phyloP scores from a whole-genome alignment of 805 yeast species.

The Metschnikowia cubensis region DNA sequence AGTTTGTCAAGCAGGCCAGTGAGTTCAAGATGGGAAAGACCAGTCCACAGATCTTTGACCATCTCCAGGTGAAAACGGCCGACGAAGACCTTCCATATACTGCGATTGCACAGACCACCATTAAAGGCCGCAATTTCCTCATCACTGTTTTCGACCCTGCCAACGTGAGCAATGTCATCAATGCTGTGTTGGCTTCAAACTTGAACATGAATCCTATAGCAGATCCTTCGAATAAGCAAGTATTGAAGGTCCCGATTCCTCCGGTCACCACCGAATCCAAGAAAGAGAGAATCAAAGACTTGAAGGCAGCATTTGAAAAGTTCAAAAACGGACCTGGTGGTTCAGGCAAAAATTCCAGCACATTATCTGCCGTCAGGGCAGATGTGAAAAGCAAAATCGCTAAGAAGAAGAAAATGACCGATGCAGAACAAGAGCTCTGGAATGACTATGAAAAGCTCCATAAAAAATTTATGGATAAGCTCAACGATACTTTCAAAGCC shows the following conservation, averaged over 20 bases:
- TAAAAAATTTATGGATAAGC: conserved; percentile 57
- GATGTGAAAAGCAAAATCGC: conserved; percentile 52
- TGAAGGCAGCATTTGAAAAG: conserved; percentile 65
- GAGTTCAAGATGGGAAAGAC: conserved; percentile 69
- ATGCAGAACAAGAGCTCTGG: conserved; percentile 50
- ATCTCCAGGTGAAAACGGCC: conserved; percentile 47
- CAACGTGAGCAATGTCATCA: conserved; percentile 62
- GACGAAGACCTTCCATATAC: conserved; percentile 50
- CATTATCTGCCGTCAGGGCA: conserved; percentile 42
- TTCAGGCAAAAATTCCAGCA: conserved; percentile 35
- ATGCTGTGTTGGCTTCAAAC: conserved; percentile 64
- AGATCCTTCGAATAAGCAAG: conserved; percentile 68
- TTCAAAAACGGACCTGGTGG: conserved; percentile 45
- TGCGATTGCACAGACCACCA: conserved; percentile 64
- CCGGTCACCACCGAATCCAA: conserved; percentile 68
- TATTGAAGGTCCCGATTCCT: conserved; percentile 70
- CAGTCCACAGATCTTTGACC: conserved; percentile 62
- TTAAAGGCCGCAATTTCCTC: conserved; percentile 63
- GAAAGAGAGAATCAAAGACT: conserved; percentile 50
- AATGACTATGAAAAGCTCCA: conserved; percentile 65
- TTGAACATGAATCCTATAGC: conserved; percentile 77
- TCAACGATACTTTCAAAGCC: conserved; percentile 37
- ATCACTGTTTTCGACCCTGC: conserved; percentile 88
- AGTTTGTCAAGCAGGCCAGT: conserved; percentile 51
- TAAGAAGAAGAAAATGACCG: conserved; percentile 48